These are phyloP conservation scores for Coemansia linderi DNA, from an alignment of 371 early-diverging fungal species.

Conservation along the genomic window DNA sequence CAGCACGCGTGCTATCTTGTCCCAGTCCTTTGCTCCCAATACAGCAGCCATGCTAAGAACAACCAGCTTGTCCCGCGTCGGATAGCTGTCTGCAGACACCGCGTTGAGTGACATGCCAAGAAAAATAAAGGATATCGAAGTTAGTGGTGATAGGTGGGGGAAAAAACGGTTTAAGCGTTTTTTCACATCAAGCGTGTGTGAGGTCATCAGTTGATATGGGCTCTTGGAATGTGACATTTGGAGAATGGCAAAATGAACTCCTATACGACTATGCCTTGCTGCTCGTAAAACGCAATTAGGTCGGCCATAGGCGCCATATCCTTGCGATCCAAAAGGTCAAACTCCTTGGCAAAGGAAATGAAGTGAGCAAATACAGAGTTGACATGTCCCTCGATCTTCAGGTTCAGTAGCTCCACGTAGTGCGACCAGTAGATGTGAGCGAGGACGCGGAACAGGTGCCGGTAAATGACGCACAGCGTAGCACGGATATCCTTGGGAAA, in stretches of 20 bases:
- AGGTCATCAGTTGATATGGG: slow-evolving; percentile 4
- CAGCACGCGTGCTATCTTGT: slow-evolving; percentile 7
- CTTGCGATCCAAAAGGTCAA: slow-evolving; percentile 89
- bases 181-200: neutral
- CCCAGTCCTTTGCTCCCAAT: slow-evolving; percentile 31
- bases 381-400: slow-evolving; percentile 85
- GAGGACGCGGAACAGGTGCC: slow-evolving; percentile 86
- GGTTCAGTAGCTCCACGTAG: slow-evolving; percentile 79
- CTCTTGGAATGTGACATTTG: neutral
- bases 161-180: neutral
- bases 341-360: slow-evolving; percentile 86
- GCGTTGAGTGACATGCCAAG: neutral
- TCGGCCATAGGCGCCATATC: slow-evolving; percentile 82
- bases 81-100: slow-evolving; percentile 4
- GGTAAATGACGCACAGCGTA: slow-evolving; percentile 71
- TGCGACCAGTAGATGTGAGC: slow-evolving; percentile 95
- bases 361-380: slow-evolving; percentile 95
- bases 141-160: neutral
- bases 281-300: slow-evolving; percentile 71
- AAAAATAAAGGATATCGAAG: neutral
- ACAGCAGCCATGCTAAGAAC: slow-evolving; percentile 31
- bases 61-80: slow-evolving; percentile 38
- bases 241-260: neutral
- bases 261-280: slow-evolving; percentile 40
- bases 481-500: slow-evolving; percentile 81